Conservation (phyloP, 2,329 filamentous ascomycete species). For the Hypoxylon sp. region DNA sequence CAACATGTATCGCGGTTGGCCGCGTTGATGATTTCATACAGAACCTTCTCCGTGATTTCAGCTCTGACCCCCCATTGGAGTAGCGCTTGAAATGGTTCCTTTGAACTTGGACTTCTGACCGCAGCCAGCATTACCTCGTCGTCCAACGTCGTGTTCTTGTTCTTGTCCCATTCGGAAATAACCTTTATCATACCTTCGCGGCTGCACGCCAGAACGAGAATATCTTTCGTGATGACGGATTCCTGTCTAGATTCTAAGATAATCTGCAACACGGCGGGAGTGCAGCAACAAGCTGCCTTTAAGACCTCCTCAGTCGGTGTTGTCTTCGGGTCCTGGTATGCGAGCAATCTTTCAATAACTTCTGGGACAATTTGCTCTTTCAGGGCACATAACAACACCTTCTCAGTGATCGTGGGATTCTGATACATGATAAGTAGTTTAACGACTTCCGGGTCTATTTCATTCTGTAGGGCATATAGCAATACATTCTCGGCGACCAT, state of each 20-base stretch:
- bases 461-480: too few relatives aligned
- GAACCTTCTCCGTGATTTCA: background rate
- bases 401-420: background rate
- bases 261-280: background rate
- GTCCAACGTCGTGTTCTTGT: background rate
- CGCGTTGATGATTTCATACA: background rate
- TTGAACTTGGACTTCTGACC: background rate
- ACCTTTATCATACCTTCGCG: background rate
- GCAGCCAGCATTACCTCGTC: background rate
- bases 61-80: background rate
- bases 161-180: background rate
- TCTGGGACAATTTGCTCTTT: background rate
- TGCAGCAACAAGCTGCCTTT: background rate
- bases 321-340: background rate
- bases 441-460: too few relatives aligned
- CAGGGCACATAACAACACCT: background rate
- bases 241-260: background rate
- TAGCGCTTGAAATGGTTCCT: background rate
- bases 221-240: background rate
- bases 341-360: background rate
- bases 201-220: background rate
- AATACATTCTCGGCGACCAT: too few relatives aligned
- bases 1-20: background rate
- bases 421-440: too few relatives aligned
- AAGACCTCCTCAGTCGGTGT: background rate